Base-by-base conservation (phyloP, 2,329 filamentous ascomycete species). In the Ambrosiella xylebori region DNA sequence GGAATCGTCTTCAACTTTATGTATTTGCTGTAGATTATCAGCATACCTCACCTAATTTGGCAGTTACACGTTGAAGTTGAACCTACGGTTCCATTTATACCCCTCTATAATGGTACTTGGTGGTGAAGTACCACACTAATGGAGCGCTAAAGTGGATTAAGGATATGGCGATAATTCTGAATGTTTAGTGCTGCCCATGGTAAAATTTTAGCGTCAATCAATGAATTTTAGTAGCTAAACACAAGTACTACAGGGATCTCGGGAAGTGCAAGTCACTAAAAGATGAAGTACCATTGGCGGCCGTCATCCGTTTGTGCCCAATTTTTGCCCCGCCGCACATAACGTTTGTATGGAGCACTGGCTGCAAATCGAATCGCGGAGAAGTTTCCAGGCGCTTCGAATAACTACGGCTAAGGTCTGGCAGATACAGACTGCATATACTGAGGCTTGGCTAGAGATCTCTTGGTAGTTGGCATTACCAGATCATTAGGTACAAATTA, bases 381-480 rank as follows among this genome's bases (percentile, higher is more conserved):
- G 58, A 59, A 59, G n/a, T 47, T 59, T 59, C 58, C 54, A 59
- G 58, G 47, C 2, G 38, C 40, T 59, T 57, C 50, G 9, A 37
- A 15, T 45, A 17, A 36, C 51, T 58, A 17, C 40, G 27, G 38
- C 35, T 37, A 45, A 50, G 11, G 53, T n/a, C 56, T 38, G 15
- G 27, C 8, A 12, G 13, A 19, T 36, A 8, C 15, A 8, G 27
- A 11, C 8, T 51, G 47, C 47, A 51, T 51, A 51, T 35, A 19
- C 5, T 27, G 15, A 35, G 47, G 47, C 47, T 51, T 51, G 47
- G 47, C 47, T 51, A 3, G 45, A 11, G 11, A 2, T 11, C 47
- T 9, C 11, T 7, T 27, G 12, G 12, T 35, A 8, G 47, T 27
- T 51, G 47, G 47, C 47, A 51, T 47, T 47, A 47, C 47, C 35